Base-by-base conservation (phyloP, 768 basidiomycete species). In the Lentinula sp. region DNA sequence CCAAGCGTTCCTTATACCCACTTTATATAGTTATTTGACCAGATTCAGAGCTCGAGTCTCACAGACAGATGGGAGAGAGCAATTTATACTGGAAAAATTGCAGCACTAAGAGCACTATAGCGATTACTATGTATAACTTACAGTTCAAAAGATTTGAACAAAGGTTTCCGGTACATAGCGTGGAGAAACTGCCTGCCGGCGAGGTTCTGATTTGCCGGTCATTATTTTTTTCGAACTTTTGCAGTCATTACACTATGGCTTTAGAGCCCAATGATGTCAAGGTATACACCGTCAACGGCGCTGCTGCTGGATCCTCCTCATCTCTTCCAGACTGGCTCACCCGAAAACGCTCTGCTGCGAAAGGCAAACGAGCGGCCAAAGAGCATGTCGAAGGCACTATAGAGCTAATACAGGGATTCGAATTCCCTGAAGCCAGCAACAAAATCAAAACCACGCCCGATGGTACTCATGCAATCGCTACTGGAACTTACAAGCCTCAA, bases 401-500 rank as follows among this genome's bases (percentile, higher is more conserved):
- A 66, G 92, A 96, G 70, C 88, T 96, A 65, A 88, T 95, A 54
- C 94, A 99, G 69, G 90, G 95, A 61, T 97, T 98, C 72, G 93
- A 96, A 68, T 98, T 99, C 66, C 95, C 97, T 7, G 95, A 98
- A 71, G 94, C 95, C 15, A 93, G 92, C 71, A 95, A 93, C 74
- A 86, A 85, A 66, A 82, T 99, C 67, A 94, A 87, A 73, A 89
- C 89, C 4, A 98, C 95, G 2, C 78, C 88, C 42, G 95, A 99
- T 71, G 96, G 97, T 1, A 87, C 89, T 67, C 89, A 95, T 82
- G 89, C 86, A 10, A 83, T 98, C 60, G 96, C 94, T 0, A 98
- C 96, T 23, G 97, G 97, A 28, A 92, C 90, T 3, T 99, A 99
- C 76, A 99, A 99, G 73, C 97, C 97, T 2, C 93, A 97, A 71